A percentile compares a stretch with the other conserved stretches of the same genome.
Evolutionary conservation across 169 alveolate genomes (phyloP).

Genomic region (Plasmodium cynomolgi): DNA sequence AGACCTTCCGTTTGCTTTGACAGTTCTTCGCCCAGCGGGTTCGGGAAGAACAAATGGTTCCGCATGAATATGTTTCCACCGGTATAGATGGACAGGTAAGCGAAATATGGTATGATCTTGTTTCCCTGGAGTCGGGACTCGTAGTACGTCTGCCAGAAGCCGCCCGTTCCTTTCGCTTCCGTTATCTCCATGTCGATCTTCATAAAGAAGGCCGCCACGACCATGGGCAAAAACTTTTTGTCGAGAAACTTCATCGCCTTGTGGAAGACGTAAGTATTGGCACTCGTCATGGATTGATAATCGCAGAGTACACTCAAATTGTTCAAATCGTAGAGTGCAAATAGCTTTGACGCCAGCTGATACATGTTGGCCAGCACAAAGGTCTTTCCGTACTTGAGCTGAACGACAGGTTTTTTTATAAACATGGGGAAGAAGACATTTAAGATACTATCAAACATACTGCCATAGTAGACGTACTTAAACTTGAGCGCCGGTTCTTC

Average conservation of each 20-base stretch:
- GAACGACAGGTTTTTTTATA: constrained; percentile 44
- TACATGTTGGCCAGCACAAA: constrained; percentile 62
- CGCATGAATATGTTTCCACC: constrained; percentile 11
- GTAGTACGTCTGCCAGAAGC: neutral
- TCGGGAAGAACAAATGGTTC: constrained; percentile 24
- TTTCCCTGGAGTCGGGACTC: neutral
- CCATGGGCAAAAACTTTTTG: constrained; percentile 13
- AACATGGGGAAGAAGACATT: constrained; percentile 51
- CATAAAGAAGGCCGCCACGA: neutral
- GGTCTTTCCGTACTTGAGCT: constrained; percentile 61
- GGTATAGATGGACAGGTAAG: neutral
- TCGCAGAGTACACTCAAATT: constrained; percentile 43
- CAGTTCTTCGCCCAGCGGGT: constrained; percentile 16
- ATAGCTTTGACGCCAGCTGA: constrained; percentile 10
- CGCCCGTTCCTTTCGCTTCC: neutral
- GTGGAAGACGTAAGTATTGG: constrained; percentile 16
- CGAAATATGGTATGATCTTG: neutral
- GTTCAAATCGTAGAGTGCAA: constrained; percentile 24
- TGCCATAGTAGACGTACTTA: constrained; percentile 21
- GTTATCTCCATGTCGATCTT: neutral
- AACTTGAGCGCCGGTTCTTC: constrained; percentile 50
- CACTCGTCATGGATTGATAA: constrained; percentile 37
- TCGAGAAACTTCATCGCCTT: constrained; percentile 40
- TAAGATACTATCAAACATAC: constrained; percentile 33
- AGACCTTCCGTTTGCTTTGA: constrained; percentile 19